Percentiles rank a stretch among this genome's conserved stretches.
These are phyloP conservation scores for Umbelopsis isabellina DNA, from an alignment of 192 early-diverging fungal species.

Conservation along the genomic window DNA sequence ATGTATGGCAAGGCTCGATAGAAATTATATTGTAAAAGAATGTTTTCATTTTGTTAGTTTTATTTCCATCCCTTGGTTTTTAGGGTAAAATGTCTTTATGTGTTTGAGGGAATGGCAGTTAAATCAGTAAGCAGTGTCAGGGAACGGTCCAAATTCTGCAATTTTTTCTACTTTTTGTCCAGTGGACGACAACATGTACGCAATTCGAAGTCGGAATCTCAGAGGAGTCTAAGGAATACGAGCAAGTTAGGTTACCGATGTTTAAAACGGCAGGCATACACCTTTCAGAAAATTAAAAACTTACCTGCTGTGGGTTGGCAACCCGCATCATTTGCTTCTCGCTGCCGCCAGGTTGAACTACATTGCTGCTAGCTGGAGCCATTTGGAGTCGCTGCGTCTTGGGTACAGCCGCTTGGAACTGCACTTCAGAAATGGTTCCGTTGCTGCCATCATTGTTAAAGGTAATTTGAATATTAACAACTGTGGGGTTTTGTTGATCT, in stretches of 20 bases:
- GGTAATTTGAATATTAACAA: slow-evolving; percentile 68
- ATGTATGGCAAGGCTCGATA: too few relatives aligned
- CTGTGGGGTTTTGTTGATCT: slow-evolving; percentile 57
- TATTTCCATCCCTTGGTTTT: too few relatives aligned
- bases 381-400: slow-evolving; percentile 90
- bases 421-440: slow-evolving; percentile 62
- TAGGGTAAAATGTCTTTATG: too few relatives aligned
- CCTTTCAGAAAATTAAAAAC: neutral
- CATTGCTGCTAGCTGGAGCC: slow-evolving; percentile 73
- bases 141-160: slow-evolving; percentile 61
- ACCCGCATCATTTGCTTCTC: slow-evolving; percentile 85
- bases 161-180: slow-evolving; percentile 56
- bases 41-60: too few relatives aligned
- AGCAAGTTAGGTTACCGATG: neutral
- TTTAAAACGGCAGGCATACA: neutral
- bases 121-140: slow-evolving; percentile 52
- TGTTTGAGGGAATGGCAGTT: neutral
- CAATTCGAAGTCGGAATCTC: slow-evolving; percentile 57
- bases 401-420: slow-evolving; percentile 93
- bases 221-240: slow-evolving; percentile 49
- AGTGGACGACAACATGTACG: slow-evolving; percentile 48
- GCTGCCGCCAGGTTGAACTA: slow-evolving; percentile 57
- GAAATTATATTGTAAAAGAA: too few relatives aligned
- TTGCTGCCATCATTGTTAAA: slow-evolving; percentile 68
- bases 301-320: slow-evolving; percentile 79